These are phyloP conservation scores for Dothidotthia symphoricarpi DNA, from an alignment of 2,329 filamentous ascomycete genomes.

Conservation along the genomic window DNA sequence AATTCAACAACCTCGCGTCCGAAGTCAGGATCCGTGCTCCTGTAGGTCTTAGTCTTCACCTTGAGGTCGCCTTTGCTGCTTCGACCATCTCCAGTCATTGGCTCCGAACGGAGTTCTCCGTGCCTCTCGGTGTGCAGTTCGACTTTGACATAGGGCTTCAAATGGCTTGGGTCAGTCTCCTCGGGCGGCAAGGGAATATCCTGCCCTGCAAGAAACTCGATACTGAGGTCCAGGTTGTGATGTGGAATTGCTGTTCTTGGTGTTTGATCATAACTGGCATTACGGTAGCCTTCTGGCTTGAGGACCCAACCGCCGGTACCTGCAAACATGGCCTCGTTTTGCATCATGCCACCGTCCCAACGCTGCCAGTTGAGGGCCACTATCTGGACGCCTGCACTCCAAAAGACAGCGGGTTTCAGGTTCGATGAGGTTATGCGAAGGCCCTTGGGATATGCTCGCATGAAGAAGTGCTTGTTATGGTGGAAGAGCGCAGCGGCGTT, in stretches of 20 bases:
- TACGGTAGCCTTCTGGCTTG: constrained; percentile 74
- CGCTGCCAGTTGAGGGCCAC: constrained; percentile 94
- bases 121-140: constrained; percentile 76
- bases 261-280: constrained; percentile 30
- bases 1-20: constrained; percentile 47
- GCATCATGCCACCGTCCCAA: constrained; percentile 90
- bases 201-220: constrained; percentile 75
- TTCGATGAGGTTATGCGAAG: constrained; percentile 82
- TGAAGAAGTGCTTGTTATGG: constrained; percentile 78
- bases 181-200: constrained; percentile 65
- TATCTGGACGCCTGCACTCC: constrained; percentile 85
- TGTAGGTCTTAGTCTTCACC: constrained; percentile 47
- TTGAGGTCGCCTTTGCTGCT: constrained; percentile 55
- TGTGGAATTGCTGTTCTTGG: constrained; percentile 51
- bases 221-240: constrained; percentile 62
- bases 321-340: constrained; percentile 89
- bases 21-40: constrained; percentile 47
- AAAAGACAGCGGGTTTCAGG: constrained; percentile 78
- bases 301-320: constrained; percentile 79
- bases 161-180: constrained; percentile 55
- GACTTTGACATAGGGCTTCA: constrained; percentile 74
- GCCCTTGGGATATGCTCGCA: constrained; percentile 86
- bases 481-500: constrained; percentile 63
- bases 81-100: constrained; percentile 49
- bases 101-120: constrained; percentile 47